Evolutionary conservation across 345 rosid species (phyloP), one percentile per base, ranked within the genome.

Genomic region (Combretum micranthum): DNA sequence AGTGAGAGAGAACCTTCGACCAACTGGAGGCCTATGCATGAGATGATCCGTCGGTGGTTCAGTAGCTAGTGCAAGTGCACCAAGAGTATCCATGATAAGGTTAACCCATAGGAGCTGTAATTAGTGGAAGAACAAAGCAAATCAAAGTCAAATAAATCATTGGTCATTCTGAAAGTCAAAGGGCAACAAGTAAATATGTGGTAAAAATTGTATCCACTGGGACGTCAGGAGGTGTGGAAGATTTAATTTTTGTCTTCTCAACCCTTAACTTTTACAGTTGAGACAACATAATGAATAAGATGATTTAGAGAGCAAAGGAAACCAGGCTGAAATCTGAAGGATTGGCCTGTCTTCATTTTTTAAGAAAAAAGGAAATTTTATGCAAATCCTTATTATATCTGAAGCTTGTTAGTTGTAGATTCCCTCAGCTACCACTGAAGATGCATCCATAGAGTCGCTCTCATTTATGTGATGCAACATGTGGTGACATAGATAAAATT

Each of bases 71-170:
- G 83, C 83, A 64, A 78, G 62, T 22, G 83, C 83, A 42, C 83
- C 83, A 60, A 78, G 79, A 44, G 83, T 78, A 66, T 78, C 83
- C 83, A 78, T 78, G 53, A 78, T 78, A 5, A 78, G 79, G 63
- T 78, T 78, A 51, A 78, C 79, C 83, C 83, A 78, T 50, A 78
- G 73, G 50, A 80, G 75, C 78, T 80, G 75, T 25, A 74, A 74
- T 22, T 69, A 13, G 75, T 71, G 17, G 71, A 78, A 60, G 23
- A 20, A 20, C 20, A 15, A 3, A 42, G 51, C 15, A 42, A 45
- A 23, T 46, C 14, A 49, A 48, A 9, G n/a, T 47, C 12, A 5
- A 16, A 26, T 15, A 13, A 7, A 18, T 13, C 15, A 4, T 20
- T 0, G 14, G 15, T 17, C 32, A 4, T 17, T 26, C n/a, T 46